Conservation (phyloP, 495 filamentous ascomycete genomes). For the Neurospora africana region DNA sequence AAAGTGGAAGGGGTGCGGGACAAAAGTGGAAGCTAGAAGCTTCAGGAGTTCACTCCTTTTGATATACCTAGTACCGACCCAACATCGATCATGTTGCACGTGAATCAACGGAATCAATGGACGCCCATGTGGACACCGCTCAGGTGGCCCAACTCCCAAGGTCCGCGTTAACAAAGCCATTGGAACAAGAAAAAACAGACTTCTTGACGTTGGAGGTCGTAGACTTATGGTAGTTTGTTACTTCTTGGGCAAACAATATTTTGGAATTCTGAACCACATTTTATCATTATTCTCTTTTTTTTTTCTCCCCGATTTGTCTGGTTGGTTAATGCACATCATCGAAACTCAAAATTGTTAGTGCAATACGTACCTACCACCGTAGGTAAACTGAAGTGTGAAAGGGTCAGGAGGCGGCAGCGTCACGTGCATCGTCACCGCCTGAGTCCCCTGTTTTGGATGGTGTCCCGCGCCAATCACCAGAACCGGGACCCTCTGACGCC, state of each 20-base stretch:
- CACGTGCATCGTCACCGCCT: constrained; percentile 2
- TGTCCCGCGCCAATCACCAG: constrained; percentile 7
- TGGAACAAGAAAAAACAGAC: background rate
- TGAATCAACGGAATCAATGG: background rate
- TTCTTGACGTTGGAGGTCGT: background rate
- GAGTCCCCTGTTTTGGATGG: background rate
- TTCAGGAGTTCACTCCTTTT: background rate
- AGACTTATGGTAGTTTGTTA: background rate
- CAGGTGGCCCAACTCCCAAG: background rate
- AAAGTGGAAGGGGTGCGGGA: too few species aligned
- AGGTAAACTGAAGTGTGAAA: background rate
- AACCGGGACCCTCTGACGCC: constrained; percentile 18
- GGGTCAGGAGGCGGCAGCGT: background rate
- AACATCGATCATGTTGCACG: background rate
- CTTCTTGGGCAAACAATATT: background rate
- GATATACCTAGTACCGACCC: background rate
- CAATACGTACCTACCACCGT: background rate
- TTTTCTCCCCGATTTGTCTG: background rate
- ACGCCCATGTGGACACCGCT: background rate
- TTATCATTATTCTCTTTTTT: background rate
- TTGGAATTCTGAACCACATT: background rate
- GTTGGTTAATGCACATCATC: background rate
- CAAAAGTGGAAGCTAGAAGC: too few species aligned
- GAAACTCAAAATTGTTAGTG: background rate
- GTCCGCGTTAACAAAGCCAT: background rate